Evolutionary conservation across 192 early-diverging fungal species (phyloP), one percentile per base, ranked within the genome.

Genomic region (Phycomyces nitens): DNA sequence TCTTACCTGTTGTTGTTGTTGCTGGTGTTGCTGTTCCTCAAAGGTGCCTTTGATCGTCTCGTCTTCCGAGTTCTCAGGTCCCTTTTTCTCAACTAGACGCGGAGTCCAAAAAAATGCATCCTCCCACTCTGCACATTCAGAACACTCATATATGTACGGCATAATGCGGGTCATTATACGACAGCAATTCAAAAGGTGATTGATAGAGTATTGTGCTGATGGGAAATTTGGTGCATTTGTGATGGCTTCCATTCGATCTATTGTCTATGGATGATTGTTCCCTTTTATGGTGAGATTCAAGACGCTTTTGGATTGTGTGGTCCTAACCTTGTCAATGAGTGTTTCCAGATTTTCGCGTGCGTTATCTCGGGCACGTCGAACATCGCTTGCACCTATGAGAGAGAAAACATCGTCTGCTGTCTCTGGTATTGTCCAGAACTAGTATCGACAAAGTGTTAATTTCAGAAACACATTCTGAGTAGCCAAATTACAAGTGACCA

Each of bases 341-440:
- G 86, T 90, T 71, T 84, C 82, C 60, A 93, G 76, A 77, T 94
- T 94, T 60, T 88, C 86, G 39, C 79, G 81, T 14, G 91, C 86
- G 15, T 76, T 65, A 68, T 94, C 90, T 39, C 91, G 78, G 15
- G 91, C 85, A 40, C 82, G 74, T 27, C 94, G 77, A 50, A 94
- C 90, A 69, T 97, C 94, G 34, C 89, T 87, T 8, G 89, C 84
- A 20, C 88, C 84, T 39, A 94, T 85, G 24, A 95, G 83, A 50
- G 93, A 88, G 73, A 92, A 94, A 16, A 95, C 82, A 71, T 95
- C 94, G 61, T 95, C 90, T 49, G 84, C 74, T 7, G 78, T 75
- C 26, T 91, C 90, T 9, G 87, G 85, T 0, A 96, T 77, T 16
- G 74, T 74, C 88, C 89, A 85, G 84, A 94, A 87, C 84, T 85